A percentile compares a stretch with the other conserved stretches of the same genome.
phyloP scores from a whole-genome alignment of 129 eudicot species.

The Centaurea solstitialis region DNA sequence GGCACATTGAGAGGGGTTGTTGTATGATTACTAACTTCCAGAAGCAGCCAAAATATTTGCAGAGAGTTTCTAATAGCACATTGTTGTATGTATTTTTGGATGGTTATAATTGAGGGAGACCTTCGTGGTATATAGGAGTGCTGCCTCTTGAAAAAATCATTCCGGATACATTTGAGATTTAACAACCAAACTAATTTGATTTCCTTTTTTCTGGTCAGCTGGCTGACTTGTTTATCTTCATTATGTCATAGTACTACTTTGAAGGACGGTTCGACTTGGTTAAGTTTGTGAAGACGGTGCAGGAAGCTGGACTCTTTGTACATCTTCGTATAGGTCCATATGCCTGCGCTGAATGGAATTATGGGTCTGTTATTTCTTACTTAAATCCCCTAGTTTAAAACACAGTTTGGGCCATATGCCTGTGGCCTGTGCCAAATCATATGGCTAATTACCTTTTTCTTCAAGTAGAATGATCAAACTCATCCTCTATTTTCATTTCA shows the following conservation, averaged over 20 bases:
- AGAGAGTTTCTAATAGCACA: not conserved
- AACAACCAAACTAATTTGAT: not conserved
- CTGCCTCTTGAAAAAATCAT: not conserved
- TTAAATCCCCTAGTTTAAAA: not conserved
- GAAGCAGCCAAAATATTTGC: not conserved
- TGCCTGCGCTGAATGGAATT: constrained; percentile 91
- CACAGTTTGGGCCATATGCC: constrained; percentile 4
- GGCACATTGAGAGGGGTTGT: not conserved
- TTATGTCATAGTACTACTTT: constrained; percentile 57
- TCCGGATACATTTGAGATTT: too few species aligned
- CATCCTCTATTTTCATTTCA: not conserved
- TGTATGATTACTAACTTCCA: not conserved
- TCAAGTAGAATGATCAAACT: not conserved
- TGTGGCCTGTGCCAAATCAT: not conserved
- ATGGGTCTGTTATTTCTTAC: constrained; percentile 51
- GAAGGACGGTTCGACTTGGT: constrained; percentile 79
- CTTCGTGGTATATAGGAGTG: not conserved
- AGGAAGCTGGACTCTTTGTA: constrained; percentile 75
- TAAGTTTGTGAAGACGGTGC: constrained; percentile 68
- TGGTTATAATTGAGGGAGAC: not conserved
- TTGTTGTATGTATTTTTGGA: not conserved
- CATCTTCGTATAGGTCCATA: constrained; percentile 87
- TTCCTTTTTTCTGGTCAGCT: not conserved
- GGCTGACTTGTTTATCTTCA: not conserved
- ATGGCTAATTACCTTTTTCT: not conserved